phyloP scores from a whole-genome alignment of 169 alveolate species.

The Plasmodium reichenowi region DNA sequence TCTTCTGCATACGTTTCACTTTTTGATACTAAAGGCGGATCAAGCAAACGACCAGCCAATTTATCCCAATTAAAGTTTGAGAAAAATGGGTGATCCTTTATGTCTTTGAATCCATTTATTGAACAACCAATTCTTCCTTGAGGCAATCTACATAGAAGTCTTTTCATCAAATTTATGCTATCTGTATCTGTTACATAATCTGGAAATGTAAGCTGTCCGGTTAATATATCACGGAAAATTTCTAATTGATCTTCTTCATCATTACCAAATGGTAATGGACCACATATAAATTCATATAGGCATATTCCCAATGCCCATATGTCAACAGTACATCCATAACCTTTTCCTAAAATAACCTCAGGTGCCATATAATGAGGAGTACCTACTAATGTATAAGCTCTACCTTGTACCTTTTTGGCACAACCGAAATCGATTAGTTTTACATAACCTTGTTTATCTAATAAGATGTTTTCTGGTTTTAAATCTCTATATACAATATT shows the following conservation, averaged over 20 bases:
- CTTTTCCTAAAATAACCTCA: slow-evolving; percentile 94
- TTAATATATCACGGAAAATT: slow-evolving; percentile 93
- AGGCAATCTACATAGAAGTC: slow-evolving; percentile 92
- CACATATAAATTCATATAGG: slow-evolving; percentile 98
- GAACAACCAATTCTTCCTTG: slow-evolving; percentile 94
- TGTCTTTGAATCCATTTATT: slow-evolving; percentile 91
- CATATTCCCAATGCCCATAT: slow-evolving; percentile 99
- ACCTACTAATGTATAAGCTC: slow-evolving; percentile 95
- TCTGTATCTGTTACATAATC: slow-evolving; percentile 89
- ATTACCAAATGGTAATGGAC: slow-evolving; percentile 98
- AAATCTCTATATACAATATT: slow-evolving; percentile 95
- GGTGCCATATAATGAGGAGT: slow-evolving; percentile 98
- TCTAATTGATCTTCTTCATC: slow-evolving; percentile 97
- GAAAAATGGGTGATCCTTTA: slow-evolving; percentile 88
- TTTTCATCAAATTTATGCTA: slow-evolving; percentile 90
- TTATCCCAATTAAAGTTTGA: slow-evolving; percentile 92
- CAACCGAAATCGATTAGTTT: slow-evolving; percentile 97
- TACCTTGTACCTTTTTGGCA: slow-evolving; percentile 93
- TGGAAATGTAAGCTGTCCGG: slow-evolving; percentile 86
- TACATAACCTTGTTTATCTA: slow-evolving; percentile 96
- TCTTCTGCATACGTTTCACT: slow-evolving; percentile 86
- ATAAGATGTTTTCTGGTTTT: slow-evolving; percentile 97
- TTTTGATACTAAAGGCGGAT: slow-evolving; percentile 90
- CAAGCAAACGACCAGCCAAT: slow-evolving; percentile 88
- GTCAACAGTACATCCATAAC: slow-evolving; percentile 97